Evolutionary conservation across 1,139 yeast species (phyloP), one percentile per base, ranked within the genome.

Genomic region (Kodamaea alishanica): DNA sequence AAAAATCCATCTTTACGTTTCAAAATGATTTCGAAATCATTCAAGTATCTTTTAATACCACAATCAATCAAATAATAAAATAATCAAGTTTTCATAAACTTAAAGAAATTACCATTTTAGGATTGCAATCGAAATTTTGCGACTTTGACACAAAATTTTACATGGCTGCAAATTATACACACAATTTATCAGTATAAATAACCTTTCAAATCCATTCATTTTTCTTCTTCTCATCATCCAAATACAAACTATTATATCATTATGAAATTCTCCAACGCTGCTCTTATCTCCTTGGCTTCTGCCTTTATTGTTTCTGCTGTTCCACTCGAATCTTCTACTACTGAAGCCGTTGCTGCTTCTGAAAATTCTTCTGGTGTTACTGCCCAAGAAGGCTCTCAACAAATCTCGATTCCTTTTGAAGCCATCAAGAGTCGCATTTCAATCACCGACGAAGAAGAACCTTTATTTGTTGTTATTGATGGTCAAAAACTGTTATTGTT

Each of bases 401-500:
- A 28, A 28, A 4, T 10, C 2, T 10, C 11, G 12, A 28, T 51
- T 34, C 56, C 58, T 9, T 52, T 49, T 8, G 49, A 52, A 27
- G 52, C 59, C 12, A 40, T 54, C 32, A 34, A 36, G 26, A 47
- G 43, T 30, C 38, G 39, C 12, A 32, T 41, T 24, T 40, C 44
- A 3, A 37, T 54, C 26, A 28, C 48, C 6, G 44, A 36, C 20
- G 56, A 52, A 22, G 44, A 47, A 22, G 51, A 40, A 8, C 51
- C 55, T 0, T 34, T 54, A 22, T 43, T 52, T n/a, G 42, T 45
- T 26, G 47, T 43, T 7, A 25, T 43, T 11, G 42, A 52, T 30
- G 57, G 55, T 10, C 46, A 50, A 28, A 48, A 44, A 33, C 45
- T 43, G 12, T 41, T 54, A 12, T 35, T 52, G 28, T 35, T 52